Evolutionary conservation across 1,139 yeast species (phyloP).

Genomic region (Sugiyamaella grinbergsii): DNA sequence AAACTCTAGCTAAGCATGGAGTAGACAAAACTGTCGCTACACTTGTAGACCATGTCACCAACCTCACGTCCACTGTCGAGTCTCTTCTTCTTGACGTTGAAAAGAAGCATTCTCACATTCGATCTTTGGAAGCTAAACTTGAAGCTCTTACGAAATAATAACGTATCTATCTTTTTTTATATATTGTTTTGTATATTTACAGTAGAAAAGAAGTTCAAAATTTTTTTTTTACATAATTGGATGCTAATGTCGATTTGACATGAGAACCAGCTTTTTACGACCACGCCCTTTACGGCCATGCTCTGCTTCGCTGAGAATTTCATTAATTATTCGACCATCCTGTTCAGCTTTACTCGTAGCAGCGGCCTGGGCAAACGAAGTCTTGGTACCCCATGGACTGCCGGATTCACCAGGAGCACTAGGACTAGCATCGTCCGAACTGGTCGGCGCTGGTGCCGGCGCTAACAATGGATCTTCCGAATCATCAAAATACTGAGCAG

Average conservation of each 20-base stretch:
- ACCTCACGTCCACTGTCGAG: constrained; percentile 31
- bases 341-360: constrained; percentile 28
- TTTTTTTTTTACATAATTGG: background rate
- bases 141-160: constrained; percentile 10
- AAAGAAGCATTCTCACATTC: constrained; percentile 30
- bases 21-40: constrained; percentile 10
- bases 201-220: constrained; percentile 1
- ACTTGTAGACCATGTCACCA: constrained; percentile 17
- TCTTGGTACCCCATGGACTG: constrained; percentile 50
- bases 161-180: background rate
- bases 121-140: constrained; percentile 31
- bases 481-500: constrained; percentile 7
- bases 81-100: constrained; percentile 29
- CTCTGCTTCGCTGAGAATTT: constrained; percentile 34
- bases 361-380: constrained; percentile 27
- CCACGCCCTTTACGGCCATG: constrained; percentile 45
- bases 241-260: constrained; percentile 27
- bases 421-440: constrained; percentile 2
- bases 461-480: constrained; percentile 20
- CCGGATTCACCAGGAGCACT: constrained; percentile 49
- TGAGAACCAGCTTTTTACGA: constrained; percentile 46
- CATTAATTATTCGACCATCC: constrained; percentile 26
- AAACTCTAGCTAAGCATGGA: constrained; percentile 10
- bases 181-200: constrained; percentile 14
- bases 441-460: constrained; percentile 17